These are phyloP conservation scores for Amanita subjunquillea DNA, from an alignment of 768 basidiomycete genomes.

Conservation along the genomic window DNA sequence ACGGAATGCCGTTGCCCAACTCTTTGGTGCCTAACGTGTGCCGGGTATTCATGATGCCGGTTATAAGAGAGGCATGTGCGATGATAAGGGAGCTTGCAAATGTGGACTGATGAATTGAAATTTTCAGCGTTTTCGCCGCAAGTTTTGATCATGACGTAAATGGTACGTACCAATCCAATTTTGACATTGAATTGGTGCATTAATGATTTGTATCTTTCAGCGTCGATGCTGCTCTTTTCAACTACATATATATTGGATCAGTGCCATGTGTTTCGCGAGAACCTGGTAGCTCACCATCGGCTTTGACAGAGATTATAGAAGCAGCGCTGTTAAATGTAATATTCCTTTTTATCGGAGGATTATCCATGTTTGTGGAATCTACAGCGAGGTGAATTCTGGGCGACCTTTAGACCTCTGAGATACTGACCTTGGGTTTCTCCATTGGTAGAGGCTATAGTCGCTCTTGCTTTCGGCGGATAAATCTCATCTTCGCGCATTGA, in stretches of 20 bases:
- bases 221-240: not conserved
- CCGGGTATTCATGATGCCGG: not conserved
- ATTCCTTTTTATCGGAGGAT: not conserved
- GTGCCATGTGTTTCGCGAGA: no score
- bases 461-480: not conserved
- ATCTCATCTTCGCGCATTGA: not conserved
- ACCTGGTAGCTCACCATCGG: not conserved
- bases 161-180: not conserved
- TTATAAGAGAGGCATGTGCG: not conserved
- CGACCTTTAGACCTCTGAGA: not conserved
- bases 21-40: not conserved
- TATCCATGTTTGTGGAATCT: not conserved
- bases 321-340: no score
- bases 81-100: constrained; percentile 1
- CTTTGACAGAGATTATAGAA: not conserved
- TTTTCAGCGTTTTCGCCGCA: not conserved
- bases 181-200: not conserved
- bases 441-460: not conserved
- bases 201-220: not conserved
- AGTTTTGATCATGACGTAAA: not conserved
- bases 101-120: not conserved
- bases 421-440: not conserved
- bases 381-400: not conserved
- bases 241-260: not conserved
- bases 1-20: not conserved